phyloP scores from a whole-genome alignment of 305 asterid species.

The Fraxinus baroniana region DNA sequence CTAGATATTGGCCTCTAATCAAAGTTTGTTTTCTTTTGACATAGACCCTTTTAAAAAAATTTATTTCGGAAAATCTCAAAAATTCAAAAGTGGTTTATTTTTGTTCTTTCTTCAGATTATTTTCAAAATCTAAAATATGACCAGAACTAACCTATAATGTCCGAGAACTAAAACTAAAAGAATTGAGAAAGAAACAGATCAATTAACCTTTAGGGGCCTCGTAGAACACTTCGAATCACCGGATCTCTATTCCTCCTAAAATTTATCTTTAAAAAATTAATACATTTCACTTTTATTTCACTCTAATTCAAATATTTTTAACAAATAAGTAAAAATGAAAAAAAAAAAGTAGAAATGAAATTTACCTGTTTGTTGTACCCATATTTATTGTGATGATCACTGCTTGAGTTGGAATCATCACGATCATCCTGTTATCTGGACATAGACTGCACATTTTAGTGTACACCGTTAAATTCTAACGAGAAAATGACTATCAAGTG shows the following conservation, averaged over 20 bases:
- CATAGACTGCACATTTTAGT: no score
- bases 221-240: constrained; percentile 31
- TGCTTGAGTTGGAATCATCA: no score
- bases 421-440: no score
- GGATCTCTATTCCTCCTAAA: constrained; percentile 35
- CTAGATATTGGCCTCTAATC: no score
- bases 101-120: not conserved
- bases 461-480: constrained; percentile 1
- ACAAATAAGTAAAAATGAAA: not conserved
- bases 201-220: constrained; percentile 33
- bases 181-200: not conserved
- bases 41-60: no score
- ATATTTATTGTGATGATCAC: no score
- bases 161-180: not conserved
- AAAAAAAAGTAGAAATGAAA: not conserved
- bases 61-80: not conserved
- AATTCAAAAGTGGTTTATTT: not conserved
- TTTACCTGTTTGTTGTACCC: constrained; percentile 29
- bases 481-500: not conserved
- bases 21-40: no score
- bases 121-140: not conserved
- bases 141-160: not conserved
- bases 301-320: not conserved
- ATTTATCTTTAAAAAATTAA: not conserved
- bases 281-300: not conserved